A percentile compares a stretch with the other conserved stretches of the same genome.
Conservation (phyloP, 2,329 filamentous ascomycete species). For the Fusarium robinianum region DNA sequence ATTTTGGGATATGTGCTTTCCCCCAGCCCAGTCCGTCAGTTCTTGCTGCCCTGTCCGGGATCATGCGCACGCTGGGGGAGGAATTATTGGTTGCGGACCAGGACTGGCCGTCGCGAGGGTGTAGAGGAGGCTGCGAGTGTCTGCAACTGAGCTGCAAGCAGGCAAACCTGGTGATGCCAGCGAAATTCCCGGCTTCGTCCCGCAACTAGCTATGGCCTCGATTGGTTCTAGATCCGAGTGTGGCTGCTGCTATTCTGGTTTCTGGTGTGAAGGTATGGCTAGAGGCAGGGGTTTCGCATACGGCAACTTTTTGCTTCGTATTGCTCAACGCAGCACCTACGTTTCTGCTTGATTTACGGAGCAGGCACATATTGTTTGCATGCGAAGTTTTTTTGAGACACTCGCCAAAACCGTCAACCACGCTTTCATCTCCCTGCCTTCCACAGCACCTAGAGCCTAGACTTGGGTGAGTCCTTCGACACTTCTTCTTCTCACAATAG, state of each 20-base stretch:
- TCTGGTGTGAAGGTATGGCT: constrained; percentile 10
- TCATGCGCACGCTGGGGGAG: too few species aligned
- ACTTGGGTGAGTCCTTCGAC: too few species aligned
- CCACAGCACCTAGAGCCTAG: too few species aligned
- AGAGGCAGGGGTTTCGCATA: constrained; percentile 6
- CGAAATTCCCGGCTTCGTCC: constrained; percentile 9
- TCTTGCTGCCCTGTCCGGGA: too few species aligned
- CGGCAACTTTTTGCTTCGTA: constrained; percentile 15
- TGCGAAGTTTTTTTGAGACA: too few species aligned
- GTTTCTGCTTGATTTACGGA: too few species aligned
- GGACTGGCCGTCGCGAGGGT: constrained; percentile 6
- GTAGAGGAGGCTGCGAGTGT: constrained; percentile 22
- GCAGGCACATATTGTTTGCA: constrained; percentile 10
- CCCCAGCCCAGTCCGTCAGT: too few species aligned
- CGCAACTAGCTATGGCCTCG: too few species aligned
- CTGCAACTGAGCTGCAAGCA: constrained; percentile 25
- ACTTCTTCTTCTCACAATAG: too few species aligned
- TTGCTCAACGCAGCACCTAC: background rate
- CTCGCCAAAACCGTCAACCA: too few species aligned
- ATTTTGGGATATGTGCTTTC: constrained; percentile 7
- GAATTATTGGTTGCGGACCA: too few species aligned
- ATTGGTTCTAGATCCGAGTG: constrained; percentile 15
- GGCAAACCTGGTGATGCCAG: constrained; percentile 13
- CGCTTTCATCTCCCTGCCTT: too few species aligned
- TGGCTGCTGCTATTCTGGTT: constrained; percentile 20